Percentiles rank a stretch among this genome's conserved stretches.
Conservation (phyloP, 2,329 filamentous ascomycete species). For the Endocalyx cinctus region DNA sequence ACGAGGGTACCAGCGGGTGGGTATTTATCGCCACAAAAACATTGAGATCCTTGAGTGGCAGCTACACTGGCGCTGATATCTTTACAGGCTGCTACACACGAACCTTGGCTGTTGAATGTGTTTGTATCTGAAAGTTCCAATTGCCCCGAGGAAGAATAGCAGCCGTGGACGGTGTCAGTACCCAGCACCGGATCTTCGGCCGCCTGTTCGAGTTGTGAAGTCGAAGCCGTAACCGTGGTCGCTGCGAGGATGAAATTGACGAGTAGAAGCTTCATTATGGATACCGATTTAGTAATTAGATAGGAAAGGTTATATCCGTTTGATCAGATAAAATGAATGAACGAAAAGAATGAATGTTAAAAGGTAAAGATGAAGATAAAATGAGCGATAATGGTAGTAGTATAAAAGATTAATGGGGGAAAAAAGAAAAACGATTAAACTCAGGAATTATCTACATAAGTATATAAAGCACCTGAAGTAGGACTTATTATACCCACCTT, state of each 20-base stretch:
- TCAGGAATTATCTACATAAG: no score
- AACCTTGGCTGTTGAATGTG: background rate
- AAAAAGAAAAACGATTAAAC: no score
- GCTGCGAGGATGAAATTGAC: background rate
- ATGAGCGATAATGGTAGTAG: no score
- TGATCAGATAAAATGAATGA: background rate
- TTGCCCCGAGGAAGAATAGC: slow-evolving; percentile 6
- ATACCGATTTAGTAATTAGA: background rate
- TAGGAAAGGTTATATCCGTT: background rate
- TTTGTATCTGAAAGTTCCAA: slow-evolving; percentile 1
- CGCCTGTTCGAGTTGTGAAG: background rate
- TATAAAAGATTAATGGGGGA: no score
- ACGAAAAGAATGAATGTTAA: no score
- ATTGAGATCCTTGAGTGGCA: slow-evolving; percentile 28
- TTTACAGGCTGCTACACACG: background rate
- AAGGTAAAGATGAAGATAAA: no score
- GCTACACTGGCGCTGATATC: slow-evolving; percentile 1
- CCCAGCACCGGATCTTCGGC: slow-evolving; percentile 4
- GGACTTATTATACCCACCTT: no score
- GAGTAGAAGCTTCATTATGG: background rate
- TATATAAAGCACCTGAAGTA: no score
- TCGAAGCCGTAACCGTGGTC: background rate
- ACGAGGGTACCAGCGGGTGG: slow-evolving; percentile 44
- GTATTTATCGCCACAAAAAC: slow-evolving; percentile 54
- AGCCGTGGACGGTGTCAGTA: slow-evolving; percentile 5